Base-by-base conservation (phyloP, 805 yeast species). In the Hanseniaspora valbyensis region DNA sequence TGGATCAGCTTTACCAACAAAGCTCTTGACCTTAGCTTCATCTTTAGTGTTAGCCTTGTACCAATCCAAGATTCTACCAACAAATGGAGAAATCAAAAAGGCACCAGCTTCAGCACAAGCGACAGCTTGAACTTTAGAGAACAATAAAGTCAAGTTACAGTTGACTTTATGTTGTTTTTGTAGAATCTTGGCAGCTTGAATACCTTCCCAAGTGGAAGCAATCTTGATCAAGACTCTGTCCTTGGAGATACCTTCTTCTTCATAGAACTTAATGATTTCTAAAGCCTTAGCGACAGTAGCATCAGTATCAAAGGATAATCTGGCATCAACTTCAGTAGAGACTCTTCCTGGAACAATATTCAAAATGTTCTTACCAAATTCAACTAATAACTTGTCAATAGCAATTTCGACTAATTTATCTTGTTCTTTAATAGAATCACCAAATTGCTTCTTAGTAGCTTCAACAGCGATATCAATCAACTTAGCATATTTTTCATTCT, bases 181-280 rank as follows among this genome's bases (percentile, higher is more conserved):
- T 68, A 92, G 78, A 69, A 85, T 95, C 68, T 81, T 79, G 53
- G 99, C 98, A 60, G 98, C 99, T 71, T 86, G 95, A 69, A 92
- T 92, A 76, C 99, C 99, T 74, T 92, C 98, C 85, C 89, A 92
- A 57, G 98, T 92, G 54, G 97, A 83, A 55, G 98, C 98, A 58
- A 92, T 78, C 78, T 92, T 92, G 73, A 92, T 92, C 66, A 90
- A 78, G 56, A 92, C 77, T 69, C 97, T 79, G 57, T 89, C 95
- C 75, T 87, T 88, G 57, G 71, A 64, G 62, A 92, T 83, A 59
- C 97, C 97, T 61, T 76, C 75, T 53, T 78, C 73, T 73, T 87
- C 75, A 79, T 92, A 92, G 61, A 90, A 77, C 52, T 75, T 80
- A 62, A 92, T 92, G 74, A 92, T 77, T 66, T 88, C 82, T 56